Evolutionary conservation across 2,329 filamentous ascomycete species (phyloP).

Genomic region (Cercospora zeina): DNA sequence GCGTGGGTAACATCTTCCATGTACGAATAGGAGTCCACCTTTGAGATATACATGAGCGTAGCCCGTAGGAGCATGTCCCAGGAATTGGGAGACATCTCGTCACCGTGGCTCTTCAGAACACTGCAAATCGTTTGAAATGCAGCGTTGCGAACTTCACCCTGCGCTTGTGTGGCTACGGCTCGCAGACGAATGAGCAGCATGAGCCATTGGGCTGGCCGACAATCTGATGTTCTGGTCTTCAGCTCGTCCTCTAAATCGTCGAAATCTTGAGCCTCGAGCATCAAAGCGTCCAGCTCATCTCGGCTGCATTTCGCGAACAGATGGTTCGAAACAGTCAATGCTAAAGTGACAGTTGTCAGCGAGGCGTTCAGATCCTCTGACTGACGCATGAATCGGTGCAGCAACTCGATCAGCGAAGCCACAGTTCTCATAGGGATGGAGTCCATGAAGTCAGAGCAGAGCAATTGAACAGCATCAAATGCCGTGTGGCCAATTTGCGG

Average conservation of each 20-base stretch:
- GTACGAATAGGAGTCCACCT: slow-evolving; percentile 42
- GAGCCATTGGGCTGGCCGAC: slow-evolving; percentile 69
- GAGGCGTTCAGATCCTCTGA: slow-evolving; percentile 93
- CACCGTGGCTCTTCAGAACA: slow-evolving; percentile 89
- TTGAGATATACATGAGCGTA: slow-evolving; percentile 75
- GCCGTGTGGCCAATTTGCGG: slow-evolving; percentile 78
- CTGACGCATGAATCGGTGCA: slow-evolving; percentile 87
- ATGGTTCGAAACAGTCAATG: slow-evolving; percentile 93
- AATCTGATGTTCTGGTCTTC: slow-evolving; percentile 17
- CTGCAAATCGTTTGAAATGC: slow-evolving; percentile 87
- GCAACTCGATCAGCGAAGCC: slow-evolving; percentile 79
- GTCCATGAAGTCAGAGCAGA: slow-evolving; percentile 90
- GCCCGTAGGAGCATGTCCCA: slow-evolving; percentile 82
- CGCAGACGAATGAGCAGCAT: slow-evolving; percentile 70
- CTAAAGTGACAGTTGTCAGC: slow-evolving; percentile 91
- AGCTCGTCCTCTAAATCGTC: slow-evolving; percentile 32
- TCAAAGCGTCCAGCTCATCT: slow-evolving; percentile 38
- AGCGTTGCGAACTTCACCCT: slow-evolving; percentile 77
- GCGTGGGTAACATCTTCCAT: slow-evolving; percentile 15
- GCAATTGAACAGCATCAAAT: slow-evolving; percentile 85
- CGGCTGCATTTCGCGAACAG: slow-evolving; percentile 57
- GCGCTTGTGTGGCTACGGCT: slow-evolving; percentile 67
- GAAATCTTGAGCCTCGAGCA: slow-evolving; percentile 25
- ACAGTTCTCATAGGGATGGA: slow-evolving; percentile 68
- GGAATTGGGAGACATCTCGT: slow-evolving; percentile 71